Percentiles rank a stretch among this genome's conserved stretches.
phyloP scores from a whole-genome alignment of 179 eudicot genomes.

The Sideroxylon spinosum region DNA sequence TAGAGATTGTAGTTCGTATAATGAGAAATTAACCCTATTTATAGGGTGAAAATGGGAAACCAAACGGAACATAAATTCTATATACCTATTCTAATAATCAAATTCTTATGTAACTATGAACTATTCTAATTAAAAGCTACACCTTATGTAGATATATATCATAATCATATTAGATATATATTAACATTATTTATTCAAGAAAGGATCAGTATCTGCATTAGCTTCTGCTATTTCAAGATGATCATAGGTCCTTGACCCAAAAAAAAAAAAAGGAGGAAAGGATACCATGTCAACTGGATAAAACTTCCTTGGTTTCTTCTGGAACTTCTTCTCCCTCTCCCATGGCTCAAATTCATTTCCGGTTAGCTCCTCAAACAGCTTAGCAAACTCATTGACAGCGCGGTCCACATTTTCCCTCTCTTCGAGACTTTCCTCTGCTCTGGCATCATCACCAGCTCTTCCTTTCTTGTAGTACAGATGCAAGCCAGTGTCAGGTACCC shows the following conservation, averaged over 20 bases:
- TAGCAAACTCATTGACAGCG: slow-evolving; percentile 58
- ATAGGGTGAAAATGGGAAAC: too few relatives aligned
- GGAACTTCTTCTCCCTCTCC: slow-evolving; percentile 78
- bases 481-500: slow-evolving; percentile 50
- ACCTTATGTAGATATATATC: too few relatives aligned
- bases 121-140: too few relatives aligned
- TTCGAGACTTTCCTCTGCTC: slow-evolving; percentile 63
- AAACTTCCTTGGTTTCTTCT: slow-evolving; percentile 57
- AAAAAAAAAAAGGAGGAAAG: not conserved
- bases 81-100: too few relatives aligned
- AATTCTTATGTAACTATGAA: too few relatives aligned
- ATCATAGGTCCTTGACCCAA: not conserved
- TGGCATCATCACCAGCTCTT: slow-evolving; percentile 50
- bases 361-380: slow-evolving; percentile 65
- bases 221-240: too few relatives aligned
- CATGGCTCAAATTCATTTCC: slow-evolving; percentile 74
- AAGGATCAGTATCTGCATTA: too few relatives aligned
- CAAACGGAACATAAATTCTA: too few relatives aligned
- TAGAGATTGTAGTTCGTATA: too few relatives aligned
- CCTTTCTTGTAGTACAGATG: slow-evolving; percentile 71
- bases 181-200: too few relatives aligned
- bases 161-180: too few relatives aligned
- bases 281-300: slow-evolving; percentile 70
- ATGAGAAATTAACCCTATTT: not conserved
- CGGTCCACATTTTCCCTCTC: slow-evolving; percentile 49